phyloP scores from a whole-genome alignment of 1,139 yeast species.

The Candida glucosophila region DNA sequence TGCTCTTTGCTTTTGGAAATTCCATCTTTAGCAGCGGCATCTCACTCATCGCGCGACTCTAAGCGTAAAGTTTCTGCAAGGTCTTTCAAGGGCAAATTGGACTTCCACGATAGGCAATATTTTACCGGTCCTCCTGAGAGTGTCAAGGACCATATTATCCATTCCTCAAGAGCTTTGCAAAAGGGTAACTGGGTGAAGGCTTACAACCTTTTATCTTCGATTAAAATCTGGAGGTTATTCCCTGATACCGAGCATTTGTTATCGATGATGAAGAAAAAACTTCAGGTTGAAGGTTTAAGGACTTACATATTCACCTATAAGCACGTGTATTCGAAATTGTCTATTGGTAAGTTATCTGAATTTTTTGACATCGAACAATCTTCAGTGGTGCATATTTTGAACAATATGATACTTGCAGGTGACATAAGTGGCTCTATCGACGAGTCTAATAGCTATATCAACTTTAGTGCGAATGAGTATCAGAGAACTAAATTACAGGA shows the following conservation, averaged over 20 bases:
- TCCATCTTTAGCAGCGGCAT: constrained; percentile 59
- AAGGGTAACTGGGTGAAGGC: constrained; percentile 87
- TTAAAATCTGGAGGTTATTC: constrained; percentile 86
- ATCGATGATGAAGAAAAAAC: constrained; percentile 62
- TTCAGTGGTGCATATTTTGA: constrained; percentile 54
- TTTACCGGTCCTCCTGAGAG: constrained; percentile 98
- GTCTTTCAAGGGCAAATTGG: constrained; percentile 87
- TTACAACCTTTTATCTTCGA: constrained; percentile 58
- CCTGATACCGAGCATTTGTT: constrained; percentile 61
- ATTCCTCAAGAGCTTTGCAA: constrained; percentile 85
- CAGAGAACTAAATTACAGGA: constrained; percentile 84
- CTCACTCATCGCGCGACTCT: constrained; percentile 37
- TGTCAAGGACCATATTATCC: constrained; percentile 87
- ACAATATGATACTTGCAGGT: constrained; percentile 66
- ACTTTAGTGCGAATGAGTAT: constrained; percentile 61
- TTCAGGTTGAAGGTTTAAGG: constrained; percentile 85
- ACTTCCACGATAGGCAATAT: constrained; percentile 88
- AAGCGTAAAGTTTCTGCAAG: constrained; percentile 65
- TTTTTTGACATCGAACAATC: constrained; percentile 57
- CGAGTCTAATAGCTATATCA: constrained; percentile 50
- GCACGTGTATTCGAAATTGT: constrained; percentile 64
- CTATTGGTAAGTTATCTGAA: constrained; percentile 56
- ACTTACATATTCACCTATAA: constrained; percentile 85
- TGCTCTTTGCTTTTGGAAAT: constrained; percentile 85
- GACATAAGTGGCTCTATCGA: constrained; percentile 60